Evolutionary conservation across 1,284 basidiomycete species (phyloP), one percentile per base, ranked within the genome.

Genomic region (Irpex sp.): DNA sequence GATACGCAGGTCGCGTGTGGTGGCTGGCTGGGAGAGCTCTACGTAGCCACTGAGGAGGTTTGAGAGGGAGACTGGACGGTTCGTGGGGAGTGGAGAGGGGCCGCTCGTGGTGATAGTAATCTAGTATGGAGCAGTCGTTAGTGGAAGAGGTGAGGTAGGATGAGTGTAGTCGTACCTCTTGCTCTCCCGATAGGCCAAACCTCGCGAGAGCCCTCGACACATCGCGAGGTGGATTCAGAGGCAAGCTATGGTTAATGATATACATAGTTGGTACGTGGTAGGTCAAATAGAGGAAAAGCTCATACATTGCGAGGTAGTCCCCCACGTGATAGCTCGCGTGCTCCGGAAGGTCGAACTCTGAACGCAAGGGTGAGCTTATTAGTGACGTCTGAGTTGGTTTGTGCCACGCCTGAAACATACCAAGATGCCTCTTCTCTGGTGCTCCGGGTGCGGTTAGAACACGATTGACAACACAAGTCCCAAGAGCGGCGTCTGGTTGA

Each of bases 301-400:
- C 74, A 58, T 59, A 79, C 77, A 83, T 78, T 1, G 79, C 77
- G 31, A 83, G 75, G 66, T 83, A 83, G 68, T 83, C 82, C 13
- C 82, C 82, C 1, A 79, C 73, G 53, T 74, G 68, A 65, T 77
- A 80, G 2, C 72, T 75, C 39, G 71, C 66, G 5, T 73, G 77
- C 57, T 78, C 74, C 4, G 81, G 80, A 5, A 82, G 71, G 58
- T 75, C 70, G 64, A 83, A 75, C 58, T 79, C 79, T 78, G 64
- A 26, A 59, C 19, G 4, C 66, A 51, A 51, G 17, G 13, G 17
- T 9, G 9, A 9, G 8, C n/a, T 51, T 51, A 17, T 33, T 33
- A 17, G 49, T 46, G 11, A 43, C 11, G n/a, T 13, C 49, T 17
- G 13, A 7, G 21, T 19, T 51, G 19, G 17, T 9, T 9, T 51